Evolutionary conservation across 805 yeast species (phyloP).

Genomic region (Priceomyces medius): DNA sequence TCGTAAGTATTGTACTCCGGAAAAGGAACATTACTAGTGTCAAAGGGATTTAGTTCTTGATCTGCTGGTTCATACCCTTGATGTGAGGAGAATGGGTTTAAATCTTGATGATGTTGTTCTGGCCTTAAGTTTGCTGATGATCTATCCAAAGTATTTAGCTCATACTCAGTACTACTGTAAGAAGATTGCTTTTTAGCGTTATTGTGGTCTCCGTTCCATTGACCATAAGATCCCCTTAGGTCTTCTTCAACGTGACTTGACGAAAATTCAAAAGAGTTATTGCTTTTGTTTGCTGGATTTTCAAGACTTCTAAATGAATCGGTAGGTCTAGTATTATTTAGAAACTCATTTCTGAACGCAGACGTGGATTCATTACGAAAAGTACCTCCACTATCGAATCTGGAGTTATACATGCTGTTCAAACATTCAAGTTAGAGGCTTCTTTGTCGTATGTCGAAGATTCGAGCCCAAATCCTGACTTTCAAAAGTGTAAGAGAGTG

Average conservation of each 20-base stretch:
- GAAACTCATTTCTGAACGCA: slow-evolving; percentile 17
- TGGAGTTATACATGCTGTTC: not conserved
- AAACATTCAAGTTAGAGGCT: no score
- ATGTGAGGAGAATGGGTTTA: slow-evolving; percentile 9
- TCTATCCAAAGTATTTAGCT: not conserved
- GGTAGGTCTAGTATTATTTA: slow-evolving; percentile 15
- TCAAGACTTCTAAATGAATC: slow-evolving; percentile 4
- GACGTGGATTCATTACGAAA: not conserved
- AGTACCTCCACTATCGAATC: not conserved
- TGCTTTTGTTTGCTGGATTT: not conserved
- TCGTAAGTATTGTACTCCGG: slow-evolving; percentile 2
- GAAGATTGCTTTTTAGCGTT: not conserved
- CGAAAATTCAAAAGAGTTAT: not conserved
- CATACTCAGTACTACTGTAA: slow-evolving; percentile 1
- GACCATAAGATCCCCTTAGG: not conserved
- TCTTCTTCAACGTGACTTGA: not conserved
- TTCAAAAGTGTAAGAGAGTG: no score
- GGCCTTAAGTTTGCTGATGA: not conserved
- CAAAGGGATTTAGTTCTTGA: not conserved
- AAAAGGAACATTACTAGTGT: slow-evolving; percentile 1
- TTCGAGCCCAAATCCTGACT: no score
- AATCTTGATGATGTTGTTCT: slow-evolving; percentile 6
- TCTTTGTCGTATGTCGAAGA: no score
- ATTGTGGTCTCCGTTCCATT: not conserved
- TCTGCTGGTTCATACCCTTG: not conserved